Conservation (phyloP, 495 filamentous ascomycete species). For the Trichoderma asperelloides region DNA sequence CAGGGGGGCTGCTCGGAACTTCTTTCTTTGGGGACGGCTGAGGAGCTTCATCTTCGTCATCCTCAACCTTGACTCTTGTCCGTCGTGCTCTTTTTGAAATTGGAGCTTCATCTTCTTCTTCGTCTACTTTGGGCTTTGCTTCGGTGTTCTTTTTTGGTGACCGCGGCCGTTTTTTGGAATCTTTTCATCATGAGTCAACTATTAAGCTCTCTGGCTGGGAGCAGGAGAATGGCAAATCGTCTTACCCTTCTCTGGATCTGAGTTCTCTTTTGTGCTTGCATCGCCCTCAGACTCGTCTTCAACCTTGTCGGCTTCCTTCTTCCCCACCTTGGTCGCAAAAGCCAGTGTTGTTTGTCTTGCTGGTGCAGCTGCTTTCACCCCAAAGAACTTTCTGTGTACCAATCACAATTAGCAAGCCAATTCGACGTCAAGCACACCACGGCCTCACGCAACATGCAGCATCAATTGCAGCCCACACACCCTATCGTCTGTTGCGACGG, state of each 20-base stretch:
- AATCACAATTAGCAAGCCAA: neutral
- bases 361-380: slow-evolving; percentile 39
- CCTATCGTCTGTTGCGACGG: slow-evolving; percentile 70
- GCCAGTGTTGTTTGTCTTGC: slow-evolving; percentile 68
- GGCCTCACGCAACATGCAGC: slow-evolving; percentile 7
- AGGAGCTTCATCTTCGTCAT: slow-evolving; percentile 31
- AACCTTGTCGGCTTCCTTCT: slow-evolving; percentile 28
- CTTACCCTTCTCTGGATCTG: slow-evolving; percentile 24
- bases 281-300: slow-evolving; percentile 20
- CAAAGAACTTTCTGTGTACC: slow-evolving; percentile 60
- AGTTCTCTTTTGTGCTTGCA: slow-evolving; percentile 22
- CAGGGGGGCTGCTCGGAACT: slow-evolving; percentile 7
- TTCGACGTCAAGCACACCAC: slow-evolving; percentile 9
- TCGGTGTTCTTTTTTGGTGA: slow-evolving; percentile 16
- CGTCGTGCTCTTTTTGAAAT: slow-evolving; percentile 41
- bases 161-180: slow-evolving; percentile 37
- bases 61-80: slow-evolving; percentile 29
- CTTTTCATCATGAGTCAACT: slow-evolving; percentile 12
- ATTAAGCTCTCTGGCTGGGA: neutral
- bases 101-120: slow-evolving; percentile 43
- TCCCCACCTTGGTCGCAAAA: slow-evolving; percentile 46
- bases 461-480: slow-evolving; percentile 46
- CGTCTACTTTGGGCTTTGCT: slow-evolving; percentile 20
- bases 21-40: slow-evolving; percentile 16
- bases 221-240: neutral